Evolutionary conservation across 2,329 filamentous ascomycete genomes (phyloP).

Genomic region (Rutstroemia sydowiana): DNA sequence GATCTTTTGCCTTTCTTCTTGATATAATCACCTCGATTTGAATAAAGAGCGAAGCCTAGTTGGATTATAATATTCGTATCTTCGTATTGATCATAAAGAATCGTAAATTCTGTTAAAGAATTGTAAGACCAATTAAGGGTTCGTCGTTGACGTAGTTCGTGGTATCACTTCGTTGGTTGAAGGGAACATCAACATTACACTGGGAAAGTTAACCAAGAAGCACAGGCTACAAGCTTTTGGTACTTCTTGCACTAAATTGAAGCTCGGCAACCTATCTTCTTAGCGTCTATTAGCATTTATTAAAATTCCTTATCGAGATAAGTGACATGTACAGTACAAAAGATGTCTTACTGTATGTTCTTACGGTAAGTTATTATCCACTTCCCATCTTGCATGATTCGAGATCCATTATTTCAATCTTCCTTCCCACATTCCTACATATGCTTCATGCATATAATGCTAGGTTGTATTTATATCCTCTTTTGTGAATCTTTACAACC

Average conservation of each 20-base stretch:
- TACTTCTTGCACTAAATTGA: conserved; percentile 3
- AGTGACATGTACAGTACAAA: neutral
- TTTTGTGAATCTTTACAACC: neutral
- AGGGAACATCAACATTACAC: conserved; percentile 6
- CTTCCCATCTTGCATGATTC: neutral
- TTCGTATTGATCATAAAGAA: neutral
- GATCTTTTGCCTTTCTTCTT: neutral
- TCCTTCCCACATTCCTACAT: neutral
- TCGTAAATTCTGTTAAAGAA: too few species aligned
- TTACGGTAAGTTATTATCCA: too few species aligned
- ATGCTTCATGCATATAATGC: neutral
- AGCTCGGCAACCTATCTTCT: neutral
- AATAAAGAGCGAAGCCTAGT: neutral
- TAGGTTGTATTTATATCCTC: neutral
- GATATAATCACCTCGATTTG: neutral
- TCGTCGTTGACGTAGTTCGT: neutral
- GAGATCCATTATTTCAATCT: neutral
- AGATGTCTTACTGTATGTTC: too few species aligned
- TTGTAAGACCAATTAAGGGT: neutral
- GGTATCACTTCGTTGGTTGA: neutral
- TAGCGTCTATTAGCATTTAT: conserved; percentile 13
- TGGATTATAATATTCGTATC: neutral
- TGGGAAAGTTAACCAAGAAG: neutral
- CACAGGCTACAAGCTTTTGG: conserved; percentile 3
- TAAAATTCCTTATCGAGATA: conserved; percentile 7